These are phyloP conservation scores for Peronospora belbahrii DNA, from an alignment of 352 stramenopile genomes.

Conservation along the genomic window DNA sequence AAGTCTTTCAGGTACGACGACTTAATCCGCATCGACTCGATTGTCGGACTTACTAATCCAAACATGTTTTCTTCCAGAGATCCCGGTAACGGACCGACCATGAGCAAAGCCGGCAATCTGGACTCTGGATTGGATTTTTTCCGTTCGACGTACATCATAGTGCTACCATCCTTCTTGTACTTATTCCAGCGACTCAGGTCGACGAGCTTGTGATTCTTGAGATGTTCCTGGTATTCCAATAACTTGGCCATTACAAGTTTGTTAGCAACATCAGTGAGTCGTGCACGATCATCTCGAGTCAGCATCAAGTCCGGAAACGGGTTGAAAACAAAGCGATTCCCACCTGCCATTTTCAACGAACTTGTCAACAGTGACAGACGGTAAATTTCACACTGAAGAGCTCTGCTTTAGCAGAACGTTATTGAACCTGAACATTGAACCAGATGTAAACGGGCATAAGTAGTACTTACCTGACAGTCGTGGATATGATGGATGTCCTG, in stretches of 20 bases:
- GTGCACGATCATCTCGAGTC: too few species aligned
- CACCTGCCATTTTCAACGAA: too few species aligned
- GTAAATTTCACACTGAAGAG: too few species aligned
- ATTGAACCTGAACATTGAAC: too few species aligned
- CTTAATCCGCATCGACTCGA: slow-evolving; percentile 24
- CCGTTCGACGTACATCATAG: slow-evolving; percentile 9
- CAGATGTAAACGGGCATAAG: too few species aligned
- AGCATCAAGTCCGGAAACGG: too few species aligned
- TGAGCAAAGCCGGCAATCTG: slow-evolving; percentile 17
- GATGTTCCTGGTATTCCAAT: slow-evolving; percentile 14
- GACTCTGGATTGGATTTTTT: slow-evolving; percentile 4
- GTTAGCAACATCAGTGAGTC: too few species aligned
- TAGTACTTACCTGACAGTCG: too few species aligned
- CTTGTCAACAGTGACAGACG: too few species aligned
- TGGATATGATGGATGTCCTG: too few species aligned
- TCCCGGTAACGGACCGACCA: slow-evolving; percentile 20
- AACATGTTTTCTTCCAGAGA: slow-evolving; percentile 37
- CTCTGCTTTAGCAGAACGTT: too few species aligned
- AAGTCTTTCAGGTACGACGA: slow-evolving; percentile 21
- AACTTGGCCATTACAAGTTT: slow-evolving; percentile 17
- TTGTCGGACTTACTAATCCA: slow-evolving; percentile 23
- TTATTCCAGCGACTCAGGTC: slow-evolving; percentile 20
- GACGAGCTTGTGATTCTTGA: slow-evolving; percentile 7
- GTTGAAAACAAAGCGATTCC: too few species aligned
- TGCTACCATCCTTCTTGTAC: slow-evolving; percentile 5